These are phyloP conservation scores for Psidium guajava DNA, from an alignment of 345 rosid genomes.

Conservation along the genomic window DNA sequence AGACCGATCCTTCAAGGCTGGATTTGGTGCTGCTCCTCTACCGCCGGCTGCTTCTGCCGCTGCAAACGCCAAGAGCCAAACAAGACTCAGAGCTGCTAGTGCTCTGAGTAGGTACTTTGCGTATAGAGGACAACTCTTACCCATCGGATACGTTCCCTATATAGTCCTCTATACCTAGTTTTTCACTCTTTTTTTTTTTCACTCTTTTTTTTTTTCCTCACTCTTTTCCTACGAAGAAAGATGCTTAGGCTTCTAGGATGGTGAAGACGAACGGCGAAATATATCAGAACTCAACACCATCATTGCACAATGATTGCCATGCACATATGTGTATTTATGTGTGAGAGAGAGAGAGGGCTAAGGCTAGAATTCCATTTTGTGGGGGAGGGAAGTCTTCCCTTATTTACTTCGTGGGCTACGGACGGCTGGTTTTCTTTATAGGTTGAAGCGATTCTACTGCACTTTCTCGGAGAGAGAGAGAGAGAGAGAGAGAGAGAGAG, in stretches of 20 bases:
- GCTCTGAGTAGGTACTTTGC: constrained; percentile 12
- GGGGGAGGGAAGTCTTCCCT: neutral
- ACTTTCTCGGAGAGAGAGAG: constrained; percentile 34
- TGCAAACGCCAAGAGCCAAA: constrained; percentile 24
- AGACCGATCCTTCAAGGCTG: neutral
- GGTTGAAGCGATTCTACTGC: constrained; percentile 31
- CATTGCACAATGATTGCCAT: constrained; percentile 5
- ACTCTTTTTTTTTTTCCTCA: neutral
- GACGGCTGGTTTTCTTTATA: constrained; percentile 29
- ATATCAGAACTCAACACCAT: neutral
- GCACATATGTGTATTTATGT: neutral
- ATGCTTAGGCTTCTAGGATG: neutral
- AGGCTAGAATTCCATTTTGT: constrained; percentile 5
- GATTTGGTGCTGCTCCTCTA: neutral
- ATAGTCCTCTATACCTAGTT: neutral
- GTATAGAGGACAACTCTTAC: neutral
- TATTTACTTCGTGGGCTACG: neutral
- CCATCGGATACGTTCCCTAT: neutral
- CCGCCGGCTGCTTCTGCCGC: constrained; percentile 10
- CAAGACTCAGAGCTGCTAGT: constrained; percentile 12
- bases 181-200: neutral
- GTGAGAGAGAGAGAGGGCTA: neutral
- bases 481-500: constrained; percentile 7
- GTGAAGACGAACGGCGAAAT: neutral
- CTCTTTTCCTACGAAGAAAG: neutral